Evolutionary conservation across 208 protist species (phyloP).

Genomic region (Trypanosoma boissoni): DNA sequence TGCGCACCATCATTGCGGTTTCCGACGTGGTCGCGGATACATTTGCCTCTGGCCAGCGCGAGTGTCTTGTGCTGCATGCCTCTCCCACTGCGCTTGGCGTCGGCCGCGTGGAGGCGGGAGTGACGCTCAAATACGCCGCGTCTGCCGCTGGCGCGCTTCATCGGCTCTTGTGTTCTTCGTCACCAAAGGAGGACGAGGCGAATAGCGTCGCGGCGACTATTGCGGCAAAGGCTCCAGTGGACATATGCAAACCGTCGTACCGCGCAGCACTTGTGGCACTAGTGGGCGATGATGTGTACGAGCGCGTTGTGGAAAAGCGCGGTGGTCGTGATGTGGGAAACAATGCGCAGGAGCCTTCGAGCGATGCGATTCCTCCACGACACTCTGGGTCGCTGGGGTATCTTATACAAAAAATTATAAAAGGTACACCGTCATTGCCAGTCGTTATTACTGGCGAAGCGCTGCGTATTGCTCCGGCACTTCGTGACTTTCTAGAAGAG

Average conservation of each 20-base stretch:
- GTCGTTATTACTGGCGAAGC: conserved; percentile 56
- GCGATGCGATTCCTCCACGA: conserved; percentile 35
- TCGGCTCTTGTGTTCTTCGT: neutral
- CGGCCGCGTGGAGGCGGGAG: conserved; percentile 29
- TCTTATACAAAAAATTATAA: too few species aligned
- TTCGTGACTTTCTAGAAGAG: conserved; percentile 31
- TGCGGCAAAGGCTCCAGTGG: too few species aligned
- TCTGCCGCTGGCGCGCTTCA: conserved; percentile 21
- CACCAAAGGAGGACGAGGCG: too few species aligned
- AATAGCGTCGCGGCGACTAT: too few species aligned
- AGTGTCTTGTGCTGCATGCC: conserved; percentile 36
- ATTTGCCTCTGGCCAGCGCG: conserved; percentile 36
- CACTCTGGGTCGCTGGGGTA: conserved; percentile 30
- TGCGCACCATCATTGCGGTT: conserved; percentile 39
- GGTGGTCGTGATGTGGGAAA: neutral
- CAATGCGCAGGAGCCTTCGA: conserved; percentile 21
- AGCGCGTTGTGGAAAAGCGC: conserved; percentile 5
- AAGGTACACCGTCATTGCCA: too few species aligned
- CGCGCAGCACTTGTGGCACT: conserved; percentile 10
- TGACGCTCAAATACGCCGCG: conserved; percentile 27
- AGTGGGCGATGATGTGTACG: conserved; percentile 21
- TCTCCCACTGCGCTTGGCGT: conserved; percentile 27
- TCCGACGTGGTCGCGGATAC: conserved; percentile 55
- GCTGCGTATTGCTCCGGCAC: conserved; percentile 42
- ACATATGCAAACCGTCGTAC: conserved; percentile 15